Evolutionary conservation across 306 rosid genomes (phyloP).

Genomic region (Vigna nakashimae): DNA sequence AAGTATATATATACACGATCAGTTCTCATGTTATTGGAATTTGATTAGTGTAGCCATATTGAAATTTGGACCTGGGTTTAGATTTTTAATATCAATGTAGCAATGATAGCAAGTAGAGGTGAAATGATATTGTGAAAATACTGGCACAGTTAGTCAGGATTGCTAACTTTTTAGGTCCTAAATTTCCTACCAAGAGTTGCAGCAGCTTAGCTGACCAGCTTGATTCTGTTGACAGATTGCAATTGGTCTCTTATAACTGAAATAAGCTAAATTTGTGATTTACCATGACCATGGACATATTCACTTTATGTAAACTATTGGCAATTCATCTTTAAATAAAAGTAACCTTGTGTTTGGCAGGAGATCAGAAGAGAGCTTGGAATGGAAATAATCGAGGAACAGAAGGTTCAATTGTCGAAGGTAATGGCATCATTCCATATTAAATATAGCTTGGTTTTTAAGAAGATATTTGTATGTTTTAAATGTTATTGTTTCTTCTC

Average conservation of each 20-base stretch:
- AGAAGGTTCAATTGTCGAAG: constrained; percentile 47
- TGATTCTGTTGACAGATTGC: neutral
- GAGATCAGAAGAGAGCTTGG: constrained; percentile 60
- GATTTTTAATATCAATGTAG: neutral
- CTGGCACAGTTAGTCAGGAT: neutral
- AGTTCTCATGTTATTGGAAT: constrained; percentile 32
- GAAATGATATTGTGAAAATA: neutral
- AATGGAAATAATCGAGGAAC: constrained; percentile 46
- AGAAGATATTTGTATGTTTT: neutral
- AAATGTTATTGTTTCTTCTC: constrained; percentile 19
- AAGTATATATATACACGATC: constrained; percentile 13
- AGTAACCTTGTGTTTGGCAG: constrained; percentile 43
- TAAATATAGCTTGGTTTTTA: constrained; percentile 1
- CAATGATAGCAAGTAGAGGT: neutral
- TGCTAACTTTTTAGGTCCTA: neutral
- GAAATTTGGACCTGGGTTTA: neutral
- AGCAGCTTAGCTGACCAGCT: neutral
- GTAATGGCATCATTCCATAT: constrained; percentile 45
- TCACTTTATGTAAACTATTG: constrained; percentile 3
- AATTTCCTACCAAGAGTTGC: neutral
- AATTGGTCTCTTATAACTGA: neutral
- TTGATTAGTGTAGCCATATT: neutral
- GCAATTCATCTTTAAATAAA: constrained; percentile 2
- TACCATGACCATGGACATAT: neutral
- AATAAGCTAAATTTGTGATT: neutral